Evolutionary conservation across 495 filamentous ascomycete genomes (phyloP), one percentile per base, ranked within the genome.

Genomic region (Penicillium dipodomyicola): DNA sequence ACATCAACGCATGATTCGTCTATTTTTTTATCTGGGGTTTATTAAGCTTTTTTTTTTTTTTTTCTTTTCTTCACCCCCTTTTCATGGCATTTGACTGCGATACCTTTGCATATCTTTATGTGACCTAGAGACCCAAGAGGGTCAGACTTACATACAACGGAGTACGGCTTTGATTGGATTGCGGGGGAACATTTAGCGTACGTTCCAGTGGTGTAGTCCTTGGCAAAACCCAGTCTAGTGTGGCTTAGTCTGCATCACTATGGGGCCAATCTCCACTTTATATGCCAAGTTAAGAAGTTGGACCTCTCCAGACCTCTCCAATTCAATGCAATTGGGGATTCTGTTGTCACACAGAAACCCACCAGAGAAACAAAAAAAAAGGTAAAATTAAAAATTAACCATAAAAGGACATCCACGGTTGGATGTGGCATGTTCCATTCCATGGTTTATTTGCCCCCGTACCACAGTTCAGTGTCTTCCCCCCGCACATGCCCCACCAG

Each of bases 41-140:
- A 19, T 47, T 27, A 5, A 23, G 39, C 14, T 11, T 29, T 54
- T 29, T 54, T 43, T 32, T n/a, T n/a, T n/a, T 11, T 29, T 54
- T 29, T 54, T 43, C 23, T 29, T 54, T 29, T 54, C 30, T 32
- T 11, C 4, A 14, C 14, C 33, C 33, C 35, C 11, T 32, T 32
- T 2, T 4, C 30, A 14, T 53, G 15, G 44, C 44, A 56, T 56
- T 49, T 30, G 43, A 56, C 0, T 47, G 25, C 29, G 19, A 33
- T 54, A 45, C 39, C 49, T 52, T 54, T 54, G 52, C 52, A 54
- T 54, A 39, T 44, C 11, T 7, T 35, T 49, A 14, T 52, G 20
- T 44, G 30, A 47, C n/a, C 23, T 49, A 49, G 54, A 56, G 35
- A 44, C 11, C 19, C n/a, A 27, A 37, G 25, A 44, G 49, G 11